Percentiles rank a stretch among this genome's conserved stretches.
Evolutionary conservation across 176 grass and related monocot genomes (phyloP).

Genomic region (Tillandsia fasciculata): DNA sequence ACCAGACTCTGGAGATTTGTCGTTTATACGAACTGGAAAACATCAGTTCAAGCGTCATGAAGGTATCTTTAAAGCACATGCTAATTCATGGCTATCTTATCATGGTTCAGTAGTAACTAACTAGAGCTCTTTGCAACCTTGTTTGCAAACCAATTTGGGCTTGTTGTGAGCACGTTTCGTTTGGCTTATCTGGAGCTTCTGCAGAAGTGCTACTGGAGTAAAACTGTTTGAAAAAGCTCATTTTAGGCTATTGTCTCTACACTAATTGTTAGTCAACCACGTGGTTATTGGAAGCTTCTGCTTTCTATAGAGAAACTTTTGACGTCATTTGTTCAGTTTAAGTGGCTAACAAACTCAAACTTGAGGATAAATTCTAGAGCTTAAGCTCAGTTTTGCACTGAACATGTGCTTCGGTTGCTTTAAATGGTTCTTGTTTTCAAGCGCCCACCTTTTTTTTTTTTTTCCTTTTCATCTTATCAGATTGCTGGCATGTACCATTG

Average conservation of each 20-base stretch:
- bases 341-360: slow-evolving; percentile 1
- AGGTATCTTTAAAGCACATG: slow-evolving; percentile 43
- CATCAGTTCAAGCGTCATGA: slow-evolving; percentile 74
- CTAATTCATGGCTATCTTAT: neutral
- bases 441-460: neutral
- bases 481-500: slow-evolving; percentile 80
- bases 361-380: slow-evolving; percentile 4
- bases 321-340: neutral
- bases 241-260: too few relatives aligned
- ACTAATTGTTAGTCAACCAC: too few relatives aligned
- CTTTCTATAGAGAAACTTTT: neutral
- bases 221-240: too few relatives aligned
- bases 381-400: neutral
- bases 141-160: too few relatives aligned
- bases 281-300: too few relatives aligned
- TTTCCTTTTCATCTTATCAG: slow-evolving; percentile 32
- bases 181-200: too few relatives aligned
- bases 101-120: neutral
- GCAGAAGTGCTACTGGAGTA: too few relatives aligned
- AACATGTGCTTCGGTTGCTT: neutral
- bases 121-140: too few relatives aligned
- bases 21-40: slow-evolving; percentile 72
- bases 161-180: too few relatives aligned
- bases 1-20: slow-evolving; percentile 90
- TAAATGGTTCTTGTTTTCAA: too few relatives aligned